phyloP scores from a whole-genome alignment of 108 stramenopile species.

The Parmales sp. region DNA sequence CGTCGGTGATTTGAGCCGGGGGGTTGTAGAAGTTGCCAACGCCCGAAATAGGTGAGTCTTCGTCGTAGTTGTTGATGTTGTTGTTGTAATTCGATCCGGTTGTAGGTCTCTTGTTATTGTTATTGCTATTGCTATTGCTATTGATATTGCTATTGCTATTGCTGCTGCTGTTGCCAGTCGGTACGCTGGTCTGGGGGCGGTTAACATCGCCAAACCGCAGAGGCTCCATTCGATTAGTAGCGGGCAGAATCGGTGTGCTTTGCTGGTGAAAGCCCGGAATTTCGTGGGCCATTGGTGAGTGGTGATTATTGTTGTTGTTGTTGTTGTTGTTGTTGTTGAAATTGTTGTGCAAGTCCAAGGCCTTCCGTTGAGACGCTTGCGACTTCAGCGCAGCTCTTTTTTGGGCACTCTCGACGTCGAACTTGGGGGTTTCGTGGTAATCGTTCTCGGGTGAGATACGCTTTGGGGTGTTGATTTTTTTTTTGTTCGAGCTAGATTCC shows the following conservation, averaged over 20 bases:
- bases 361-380: not conserved
- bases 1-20: not conserved
- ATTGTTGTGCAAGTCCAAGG: not conserved
- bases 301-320: not conserved
- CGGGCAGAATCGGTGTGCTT: not conserved
- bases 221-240: not conserved
- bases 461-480: not conserved
- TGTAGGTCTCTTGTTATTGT: not conserved
- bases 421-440: not conserved
- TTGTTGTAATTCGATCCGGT: not conserved
- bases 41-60: not conserved
- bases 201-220: not conserved
- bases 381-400: not conserved
- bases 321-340: not conserved
- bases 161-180: not conserved
- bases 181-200: not conserved
- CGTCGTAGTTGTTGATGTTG: not conserved
- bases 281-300: not conserved
- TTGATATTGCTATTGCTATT: not conserved
- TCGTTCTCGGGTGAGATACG: not conserved
- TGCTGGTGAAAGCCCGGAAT: not conserved
- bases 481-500: not conserved
- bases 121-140: not conserved
- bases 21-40: not conserved
- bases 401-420: constrained; percentile 5